Evolutionary conservation across 139 green algal genomes (phyloP), one percentile per base, ranked within the genome.

Genomic region (Chlamydomonas sp.): DNA sequence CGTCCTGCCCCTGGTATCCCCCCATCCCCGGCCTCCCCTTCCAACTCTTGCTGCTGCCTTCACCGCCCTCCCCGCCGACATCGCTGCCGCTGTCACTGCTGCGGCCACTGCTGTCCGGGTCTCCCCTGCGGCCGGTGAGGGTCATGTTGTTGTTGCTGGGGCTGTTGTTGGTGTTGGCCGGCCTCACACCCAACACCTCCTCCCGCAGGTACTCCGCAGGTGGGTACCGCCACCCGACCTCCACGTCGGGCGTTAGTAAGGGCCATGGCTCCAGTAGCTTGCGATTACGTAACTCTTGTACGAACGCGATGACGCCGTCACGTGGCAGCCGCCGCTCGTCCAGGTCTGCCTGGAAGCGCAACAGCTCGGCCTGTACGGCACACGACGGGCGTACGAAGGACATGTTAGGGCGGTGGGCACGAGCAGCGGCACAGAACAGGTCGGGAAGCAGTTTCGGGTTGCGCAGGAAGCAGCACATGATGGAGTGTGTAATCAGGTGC

Each of bases 141-240:
- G 31, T 49, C 31, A 49, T 49, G 31, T 49, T 49, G 31, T 49
- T 49, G 31, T 49, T 49, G 31, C 31, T 49, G 31, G 31, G 31
- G 31, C 31, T 49, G 31, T 49, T 49, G 31, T 49, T 49, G 31
- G 31, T 49, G 31, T 49, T 49, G 31, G 31, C 77, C 61, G 2
- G 20, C 14, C 2, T 15, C 76, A 4, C 14, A 12, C 59, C 2
- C 60, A 4, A 17, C 78, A 5, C 4, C 62, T 8, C 61, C 61
- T 58, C 57, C 9, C 17, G 5, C 80, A 66, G 79, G 81, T 86
- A 79, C 67, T 63, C 17, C 62, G 80, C 49, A n/a, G 83, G 61
- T 16, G 83, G 83, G 73, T 87, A 87, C 5, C 83, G 31, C 83
- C 83, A 87, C 5, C 0, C 62, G 49, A 87, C 83, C 14, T 57